Base-by-base conservation (phyloP, 148 eudicot species). In the Rhododendron mucronatum region DNA sequence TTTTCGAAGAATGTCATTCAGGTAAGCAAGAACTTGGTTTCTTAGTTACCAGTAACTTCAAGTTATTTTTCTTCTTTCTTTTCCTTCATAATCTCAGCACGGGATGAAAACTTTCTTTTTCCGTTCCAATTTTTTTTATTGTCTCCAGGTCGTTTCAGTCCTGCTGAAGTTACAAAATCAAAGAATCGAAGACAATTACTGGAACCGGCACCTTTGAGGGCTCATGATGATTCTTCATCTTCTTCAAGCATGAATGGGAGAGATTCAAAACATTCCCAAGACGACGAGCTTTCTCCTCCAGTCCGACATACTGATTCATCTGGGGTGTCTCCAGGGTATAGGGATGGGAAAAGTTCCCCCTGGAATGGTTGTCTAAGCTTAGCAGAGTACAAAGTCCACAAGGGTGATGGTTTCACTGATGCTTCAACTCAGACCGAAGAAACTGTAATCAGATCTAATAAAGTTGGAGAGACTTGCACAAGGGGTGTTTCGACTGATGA, bases 391-490 rank as follows among this genome's bases (percentile, higher is more conserved):
- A 93, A 92, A 89, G 88, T 90, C 81, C 84, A 91, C 88, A 92
- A 91, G 85, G 90, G 86, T 82, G 96, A 94, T 83, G 92, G 92
- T 86, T 91, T 93, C 55, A 92, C 95, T 55, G 95, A 96, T 90
- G 99, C 99, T 77, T 91, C 99, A 71, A 95, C 98, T 87, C 99
- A 96, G 86, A 96, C 97, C 0, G 97, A 96, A 79, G 97, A 95
- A 82, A 91, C 81, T 80, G 57, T 84, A 50, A 89, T 79, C 79
- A 89, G 88, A 89, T 76, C 65, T 80, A 86, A 63, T 44, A 86
- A 86, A 57, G 82, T 88, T 79, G 91, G 89, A 81, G 92, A 92
- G 84, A 94, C 93, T 76, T 92, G 96, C 87, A 94, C 93, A 37
- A 92, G 92, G 35, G 98, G 99, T 83, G 96, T 96, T 85, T 94